Evolutionary conservation across 768 basidiomycete genomes (phyloP).

Genomic region (Hemileccinum impolitum): DNA sequence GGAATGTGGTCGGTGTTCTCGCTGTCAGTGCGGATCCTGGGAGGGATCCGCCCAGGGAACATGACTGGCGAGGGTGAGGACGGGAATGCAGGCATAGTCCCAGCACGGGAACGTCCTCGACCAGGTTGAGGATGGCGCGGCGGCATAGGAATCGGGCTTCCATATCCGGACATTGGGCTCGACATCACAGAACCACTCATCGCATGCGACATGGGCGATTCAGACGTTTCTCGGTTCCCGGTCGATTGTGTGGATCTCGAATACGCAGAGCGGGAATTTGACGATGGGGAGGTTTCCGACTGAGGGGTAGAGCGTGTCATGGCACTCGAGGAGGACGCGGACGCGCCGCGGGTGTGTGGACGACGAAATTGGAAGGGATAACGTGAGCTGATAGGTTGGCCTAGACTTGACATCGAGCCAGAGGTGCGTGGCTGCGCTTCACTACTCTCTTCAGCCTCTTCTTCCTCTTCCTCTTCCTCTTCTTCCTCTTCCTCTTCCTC

Average conservation of each 20-base stretch:
- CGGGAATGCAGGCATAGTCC: slow-evolving; percentile 36
- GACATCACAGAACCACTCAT: slow-evolving; percentile 35
- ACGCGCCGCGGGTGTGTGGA: slow-evolving; percentile 40
- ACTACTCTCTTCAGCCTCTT: slow-evolving; percentile 37
- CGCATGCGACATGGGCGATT: slow-evolving; percentile 51
- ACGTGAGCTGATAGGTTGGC: slow-evolving; percentile 66
- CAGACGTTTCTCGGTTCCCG: slow-evolving; percentile 54
- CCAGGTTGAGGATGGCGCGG: slow-evolving; percentile 43
- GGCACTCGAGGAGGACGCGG: slow-evolving; percentile 39
- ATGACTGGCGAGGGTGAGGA: slow-evolving; percentile 36
- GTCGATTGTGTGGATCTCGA: slow-evolving; percentile 56
- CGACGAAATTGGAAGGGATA: slow-evolving; percentile 69
- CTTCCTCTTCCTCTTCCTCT: slow-evolving; percentile 37
- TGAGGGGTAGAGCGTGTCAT: slow-evolving; percentile 39
- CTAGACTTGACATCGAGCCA: slow-evolving; percentile 82
- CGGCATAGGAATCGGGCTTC: slow-evolving; percentile 45
- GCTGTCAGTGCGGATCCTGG: slow-evolving; percentile 29
- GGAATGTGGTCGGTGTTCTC: slow-evolving; percentile 26
- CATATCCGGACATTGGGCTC: slow-evolving; percentile 35
- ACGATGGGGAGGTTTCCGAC: slow-evolving; percentile 36
- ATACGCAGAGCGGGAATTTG: slow-evolving; percentile 37
- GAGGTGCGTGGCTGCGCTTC: slow-evolving; percentile 65
- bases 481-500: slow-evolving; percentile 23
- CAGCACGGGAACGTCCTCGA: slow-evolving; percentile 37
- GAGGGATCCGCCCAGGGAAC: slow-evolving; percentile 26